A percentile compares a stretch with the other conserved stretches of the same genome.
phyloP scores from a whole-genome alignment of 306 rosid species.

The Quercus engelmannii region DNA sequence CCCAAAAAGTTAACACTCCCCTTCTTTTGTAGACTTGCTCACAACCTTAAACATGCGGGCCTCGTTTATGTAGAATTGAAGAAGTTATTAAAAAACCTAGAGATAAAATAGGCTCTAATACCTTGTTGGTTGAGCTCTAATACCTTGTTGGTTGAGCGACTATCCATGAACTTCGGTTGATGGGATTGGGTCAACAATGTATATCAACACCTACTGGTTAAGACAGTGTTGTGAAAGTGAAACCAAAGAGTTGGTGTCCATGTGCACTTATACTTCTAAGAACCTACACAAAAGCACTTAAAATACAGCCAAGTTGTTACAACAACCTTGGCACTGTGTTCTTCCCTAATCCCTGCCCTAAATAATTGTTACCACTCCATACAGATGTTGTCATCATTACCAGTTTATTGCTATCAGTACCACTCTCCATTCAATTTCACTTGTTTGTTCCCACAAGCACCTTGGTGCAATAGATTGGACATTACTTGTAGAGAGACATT shows the following conservation, averaged over 20 bases:
- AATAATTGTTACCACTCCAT: neutral
- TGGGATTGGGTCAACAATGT: neutral
- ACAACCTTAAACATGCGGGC: neutral
- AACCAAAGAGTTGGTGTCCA: neutral
- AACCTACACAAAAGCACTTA: no score
- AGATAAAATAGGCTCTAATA: neutral
- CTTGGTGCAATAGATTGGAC: neutral
- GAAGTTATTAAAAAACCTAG: neutral
- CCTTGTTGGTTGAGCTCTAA: neutral
- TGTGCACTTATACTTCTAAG: neutral
- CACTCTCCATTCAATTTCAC: neutral
- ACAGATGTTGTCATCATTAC: neutral
- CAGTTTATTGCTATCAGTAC: neutral
- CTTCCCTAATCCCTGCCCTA: neutral
- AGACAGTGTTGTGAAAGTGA: neutral
- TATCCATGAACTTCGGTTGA: neutral
- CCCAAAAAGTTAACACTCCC: neutral
- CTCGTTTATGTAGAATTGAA: neutral
- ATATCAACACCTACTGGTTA: neutral
- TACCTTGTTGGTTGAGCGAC: neutral
- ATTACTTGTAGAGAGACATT: neutral
- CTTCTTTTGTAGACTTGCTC: neutral
- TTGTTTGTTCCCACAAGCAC: neutral
- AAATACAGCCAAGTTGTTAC: neutral
- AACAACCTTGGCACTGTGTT: neutral